phyloP scores from a whole-genome alignment of 2,329 filamentous ascomycete genomes.

The Aspergillus chevalieri region DNA sequence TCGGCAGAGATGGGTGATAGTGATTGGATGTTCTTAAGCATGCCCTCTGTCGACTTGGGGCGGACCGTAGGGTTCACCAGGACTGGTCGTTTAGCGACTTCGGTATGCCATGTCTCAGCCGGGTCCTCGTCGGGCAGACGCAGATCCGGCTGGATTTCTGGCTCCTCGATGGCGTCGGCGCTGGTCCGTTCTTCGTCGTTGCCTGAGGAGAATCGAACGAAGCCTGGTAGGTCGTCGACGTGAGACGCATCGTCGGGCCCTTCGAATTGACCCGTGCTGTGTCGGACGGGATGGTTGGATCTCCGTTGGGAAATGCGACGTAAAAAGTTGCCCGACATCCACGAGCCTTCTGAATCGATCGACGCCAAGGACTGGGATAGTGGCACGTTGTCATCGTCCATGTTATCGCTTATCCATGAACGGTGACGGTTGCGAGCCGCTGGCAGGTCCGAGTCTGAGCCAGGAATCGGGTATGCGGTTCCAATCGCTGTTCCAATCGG shows the following conservation, averaged over 20 bases:
- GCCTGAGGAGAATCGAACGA: conserved; percentile 50
- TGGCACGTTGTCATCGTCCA: conserved; percentile 43
- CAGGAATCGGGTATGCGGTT: conserved; percentile 19
- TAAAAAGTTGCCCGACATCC: conserved; percentile 73
- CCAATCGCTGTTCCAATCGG: conserved; percentile 12
- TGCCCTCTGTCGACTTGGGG: conserved; percentile 56
- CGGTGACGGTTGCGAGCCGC: conserved; percentile 23
- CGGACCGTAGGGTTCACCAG: conserved; percentile 57
- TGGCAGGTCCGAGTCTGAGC: conserved; percentile 22
- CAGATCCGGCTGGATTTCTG: not conserved
- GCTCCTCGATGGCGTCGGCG: not conserved
- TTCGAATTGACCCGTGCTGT: conserved; percentile 37
- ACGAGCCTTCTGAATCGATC: conserved; percentile 91
- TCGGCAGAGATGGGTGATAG: conserved; percentile 28
- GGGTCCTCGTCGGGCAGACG: conserved; percentile 17
- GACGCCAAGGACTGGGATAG: conserved; percentile 83
- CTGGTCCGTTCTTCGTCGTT: conserved; percentile 33
- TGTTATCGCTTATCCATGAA: conserved; percentile 35
- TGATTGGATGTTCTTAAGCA: conserved; percentile 48
- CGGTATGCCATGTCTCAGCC: conserved; percentile 45
- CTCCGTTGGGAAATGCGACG: conserved; percentile 42
- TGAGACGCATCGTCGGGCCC: not conserved
- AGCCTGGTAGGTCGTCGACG: conserved; percentile 39
- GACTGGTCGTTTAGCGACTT: conserved; percentile 53
- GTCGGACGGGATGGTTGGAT: conserved; percentile 30